Conservation (phyloP, 2,329 filamentous ascomycete genomes). For the Aphanocladium album region DNA sequence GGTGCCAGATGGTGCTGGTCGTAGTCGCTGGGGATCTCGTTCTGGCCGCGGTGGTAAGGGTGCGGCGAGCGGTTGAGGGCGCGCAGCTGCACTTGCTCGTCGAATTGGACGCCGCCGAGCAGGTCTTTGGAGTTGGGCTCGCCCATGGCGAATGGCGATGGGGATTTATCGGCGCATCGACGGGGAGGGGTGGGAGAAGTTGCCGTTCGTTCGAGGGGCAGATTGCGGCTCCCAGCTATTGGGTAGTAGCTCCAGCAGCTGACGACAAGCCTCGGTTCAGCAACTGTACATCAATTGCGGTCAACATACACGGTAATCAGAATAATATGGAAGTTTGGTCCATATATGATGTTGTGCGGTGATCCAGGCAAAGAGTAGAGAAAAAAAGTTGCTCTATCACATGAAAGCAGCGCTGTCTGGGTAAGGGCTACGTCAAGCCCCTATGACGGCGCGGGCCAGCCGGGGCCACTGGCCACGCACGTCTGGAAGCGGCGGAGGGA, state of each 20-base stretch:
- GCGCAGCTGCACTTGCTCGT: slow-evolving; percentile 38
- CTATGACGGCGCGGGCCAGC: neutral
- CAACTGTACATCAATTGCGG: neutral
- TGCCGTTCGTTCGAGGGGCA: neutral
- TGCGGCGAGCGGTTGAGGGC: slow-evolving; percentile 59
- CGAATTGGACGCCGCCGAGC: slow-evolving; percentile 27
- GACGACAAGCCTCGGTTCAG: neutral
- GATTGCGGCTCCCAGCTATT: neutral
- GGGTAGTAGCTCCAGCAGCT: neutral
- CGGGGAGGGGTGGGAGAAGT: too few relatives aligned
- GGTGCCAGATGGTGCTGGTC: slow-evolving; percentile 29
- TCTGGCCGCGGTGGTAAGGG: slow-evolving; percentile 58
- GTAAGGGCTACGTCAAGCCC: slow-evolving; percentile 3
- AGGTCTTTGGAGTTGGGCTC: slow-evolving; percentile 36
- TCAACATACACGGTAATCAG: neutral
- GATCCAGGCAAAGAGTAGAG: neutral
- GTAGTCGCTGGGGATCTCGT: slow-evolving; percentile 49
- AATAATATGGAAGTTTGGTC: neutral
- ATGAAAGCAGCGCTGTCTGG: slow-evolving; percentile 6
- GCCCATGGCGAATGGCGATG: slow-evolving; percentile 38
- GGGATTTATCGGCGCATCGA: too few relatives aligned
- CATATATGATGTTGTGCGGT: neutral
- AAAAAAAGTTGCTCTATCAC: neutral
- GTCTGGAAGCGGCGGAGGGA: neutral
- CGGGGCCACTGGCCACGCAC: neutral